Conservation (phyloP, 805 yeast species). For the Candida sanyiensis region DNA sequence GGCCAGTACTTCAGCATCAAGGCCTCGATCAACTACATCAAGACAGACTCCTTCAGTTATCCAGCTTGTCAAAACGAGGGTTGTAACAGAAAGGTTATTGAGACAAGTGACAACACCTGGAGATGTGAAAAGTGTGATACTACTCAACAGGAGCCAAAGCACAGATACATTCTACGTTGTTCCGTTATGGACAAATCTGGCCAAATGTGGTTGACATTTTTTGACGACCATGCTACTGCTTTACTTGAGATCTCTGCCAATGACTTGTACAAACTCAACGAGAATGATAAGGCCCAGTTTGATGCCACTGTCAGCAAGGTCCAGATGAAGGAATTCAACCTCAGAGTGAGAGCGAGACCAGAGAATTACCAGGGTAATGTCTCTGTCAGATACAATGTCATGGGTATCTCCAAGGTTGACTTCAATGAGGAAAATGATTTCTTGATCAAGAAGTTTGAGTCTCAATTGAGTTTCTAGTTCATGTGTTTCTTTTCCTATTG, state of each 20-base stretch:
- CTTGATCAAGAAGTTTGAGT: conserved; percentile 36
- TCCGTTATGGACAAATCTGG: conserved; percentile 78
- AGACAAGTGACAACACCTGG: conserved; percentile 72
- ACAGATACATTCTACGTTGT: conserved; percentile 74
- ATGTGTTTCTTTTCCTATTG: background rate
- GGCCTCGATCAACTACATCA: conserved; percentile 67
- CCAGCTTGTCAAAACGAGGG: conserved; percentile 79
- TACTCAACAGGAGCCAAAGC: conserved; percentile 59
- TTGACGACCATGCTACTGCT: conserved; percentile 75
- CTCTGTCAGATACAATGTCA: conserved; percentile 69
- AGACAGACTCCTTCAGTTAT: conserved; percentile 74
- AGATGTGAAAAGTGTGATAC: conserved; percentile 89
- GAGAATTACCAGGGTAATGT: conserved; percentile 78
- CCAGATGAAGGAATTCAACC: conserved; percentile 63
- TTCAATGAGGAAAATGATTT: conserved; percentile 55
- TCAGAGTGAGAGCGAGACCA: conserved; percentile 75
- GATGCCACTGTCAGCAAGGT: conserved; percentile 39
- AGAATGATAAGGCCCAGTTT: conserved; percentile 43
- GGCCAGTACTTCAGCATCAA: conserved; percentile 75
- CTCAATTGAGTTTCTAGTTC: conserved; percentile 10
- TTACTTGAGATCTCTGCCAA: conserved; percentile 65
- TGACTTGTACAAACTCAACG: conserved; percentile 40
- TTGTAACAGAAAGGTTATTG: conserved; percentile 81
- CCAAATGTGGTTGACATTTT: conserved; percentile 79
- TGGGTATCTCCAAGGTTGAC: conserved; percentile 47